Percentiles rank a stretch among this genome's conserved stretches.
Evolutionary conservation across 139 green algal genomes (phyloP).

Genomic region (Spirogloea muscicola): DNA sequence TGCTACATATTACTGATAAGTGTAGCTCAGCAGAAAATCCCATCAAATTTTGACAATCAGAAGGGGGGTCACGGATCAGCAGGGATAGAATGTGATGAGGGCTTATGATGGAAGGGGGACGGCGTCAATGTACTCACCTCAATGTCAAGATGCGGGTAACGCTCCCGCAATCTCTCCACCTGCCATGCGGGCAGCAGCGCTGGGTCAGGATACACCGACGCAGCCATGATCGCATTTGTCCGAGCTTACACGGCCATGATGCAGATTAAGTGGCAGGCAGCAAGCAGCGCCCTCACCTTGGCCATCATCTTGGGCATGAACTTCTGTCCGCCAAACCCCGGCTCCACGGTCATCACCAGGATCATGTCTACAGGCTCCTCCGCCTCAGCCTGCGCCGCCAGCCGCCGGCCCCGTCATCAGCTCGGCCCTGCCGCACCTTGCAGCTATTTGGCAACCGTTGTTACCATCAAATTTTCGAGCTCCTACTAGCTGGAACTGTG

Average conservation of each 20-base stretch:
- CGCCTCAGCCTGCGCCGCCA: conserved; percentile 17
- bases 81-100: too few relatives aligned
- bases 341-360: conserved; percentile 75
- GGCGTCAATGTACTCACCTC: too few relatives aligned
- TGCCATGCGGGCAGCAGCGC: too few relatives aligned
- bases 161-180: conserved; percentile 51
- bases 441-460: neutral
- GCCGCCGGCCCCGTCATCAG: neutral
- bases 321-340: conserved; percentile 85
- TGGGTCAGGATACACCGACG: too few relatives aligned
- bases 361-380: conserved; percentile 59
- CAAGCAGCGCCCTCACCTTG: conserved; percentile 43
- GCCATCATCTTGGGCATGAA: conserved; percentile 69
- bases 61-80: too few relatives aligned
- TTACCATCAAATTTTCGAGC: neutral
- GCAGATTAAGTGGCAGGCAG: too few relatives aligned
- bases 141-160: conserved; percentile 64
- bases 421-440: neutral
- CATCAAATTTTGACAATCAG: too few relatives aligned
- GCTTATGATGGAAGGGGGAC: too few relatives aligned
- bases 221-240: too few relatives aligned
- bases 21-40: too few relatives aligned
- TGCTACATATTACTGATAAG: too few relatives aligned
- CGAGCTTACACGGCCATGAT: too few relatives aligned
- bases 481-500: neutral